Percentiles rank a stretch among this genome's conserved stretches.
Evolutionary conservation across 2,329 filamentous ascomycete species (phyloP).

Genomic region (Paradendryphiella salina): DNA sequence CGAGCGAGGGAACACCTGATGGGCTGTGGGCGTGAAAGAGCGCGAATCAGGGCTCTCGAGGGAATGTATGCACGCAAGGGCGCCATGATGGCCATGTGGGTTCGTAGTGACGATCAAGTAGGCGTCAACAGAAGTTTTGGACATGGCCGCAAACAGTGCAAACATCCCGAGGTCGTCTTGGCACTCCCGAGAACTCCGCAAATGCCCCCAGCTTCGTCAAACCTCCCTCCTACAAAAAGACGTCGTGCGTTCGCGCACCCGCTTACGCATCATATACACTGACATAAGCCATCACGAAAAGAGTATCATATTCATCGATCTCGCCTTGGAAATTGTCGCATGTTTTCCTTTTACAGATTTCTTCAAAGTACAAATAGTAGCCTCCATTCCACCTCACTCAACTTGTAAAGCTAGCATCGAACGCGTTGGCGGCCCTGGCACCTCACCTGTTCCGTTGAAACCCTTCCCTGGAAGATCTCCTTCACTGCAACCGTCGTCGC

Average conservation of each 20-base stretch:
- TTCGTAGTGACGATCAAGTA: not conserved
- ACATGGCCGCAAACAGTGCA: constrained; percentile 12
- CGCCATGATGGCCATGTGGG: constrained; percentile 17
- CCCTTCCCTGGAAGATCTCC: constrained; percentile 4
- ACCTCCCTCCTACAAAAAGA: not conserved
- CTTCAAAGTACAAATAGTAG: too few species aligned
- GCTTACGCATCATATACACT: not conserved
- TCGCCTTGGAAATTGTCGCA: too few species aligned
- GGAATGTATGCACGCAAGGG: constrained; percentile 31
- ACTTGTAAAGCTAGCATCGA: not conserved
- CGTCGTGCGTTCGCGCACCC: too few species aligned
- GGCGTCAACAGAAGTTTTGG: constrained; percentile 17
- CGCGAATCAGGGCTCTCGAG: constrained; percentile 31
- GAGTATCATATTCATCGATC: too few species aligned
- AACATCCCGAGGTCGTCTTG: constrained; percentile 20
- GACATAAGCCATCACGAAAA: not conserved
- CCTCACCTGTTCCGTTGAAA: not conserved
- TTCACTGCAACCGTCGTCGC: constrained; percentile 17
- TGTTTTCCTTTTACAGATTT: not conserved
- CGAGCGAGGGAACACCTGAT: constrained; percentile 24
- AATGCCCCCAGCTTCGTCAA: not conserved
- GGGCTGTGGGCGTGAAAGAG: constrained; percentile 27
- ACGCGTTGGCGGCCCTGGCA: not conserved
- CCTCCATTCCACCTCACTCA: not conserved
- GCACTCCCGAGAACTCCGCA: constrained; percentile 32